Evolutionary conservation across 1,139 yeast genomes (phyloP), one percentile per base, ranked within the genome.

Genomic region (Spathaspora sp.): DNA sequence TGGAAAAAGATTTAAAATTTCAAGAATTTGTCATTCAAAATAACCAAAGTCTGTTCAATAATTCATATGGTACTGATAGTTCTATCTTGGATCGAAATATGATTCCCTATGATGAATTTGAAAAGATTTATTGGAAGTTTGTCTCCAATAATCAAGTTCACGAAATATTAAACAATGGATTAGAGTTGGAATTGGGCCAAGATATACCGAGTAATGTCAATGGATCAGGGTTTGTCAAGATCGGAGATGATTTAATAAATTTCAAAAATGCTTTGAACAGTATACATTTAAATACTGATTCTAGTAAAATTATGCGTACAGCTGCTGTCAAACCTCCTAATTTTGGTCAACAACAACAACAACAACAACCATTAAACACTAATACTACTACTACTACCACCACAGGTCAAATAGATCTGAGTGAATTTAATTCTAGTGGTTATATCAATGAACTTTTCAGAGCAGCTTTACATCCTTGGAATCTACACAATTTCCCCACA

Each of bases 401-500:
- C 15, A 23, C 23, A 20, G 23, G 23, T 27, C 50, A 45, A 31
- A 17, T 39, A 17, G 51, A 47, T 29, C 45, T 44, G 42, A 39
- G 44, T 41, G 47, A 57, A 39, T 61, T 55, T 45, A 64, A 63
- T 45, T 56, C 64, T 4, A 45, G 43, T 5, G 60, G 58, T 10
- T 63, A 61, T 42, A 60, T 61, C 16, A 48, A 56, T 16, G 55
- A 54, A 23, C 47, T 57, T n/a, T 49, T 60, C 11, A 54, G 58
- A 26, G 52, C 66, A 5, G 58, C 71, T 1, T 57, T 73, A 17
- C 69, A 74, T 53, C 84, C 86, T 0, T 89, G 96, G 95, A 86
- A 86, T 57, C 65, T 87, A 45, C 81, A 82, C 51, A 84, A 86
- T 55, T 50, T 89, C 13, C 83, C 95, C 0, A 62, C 77, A 4